Conservation (phyloP, 2,329 filamentous ascomycete species). For the Colletotrichum kahawae region DNA sequence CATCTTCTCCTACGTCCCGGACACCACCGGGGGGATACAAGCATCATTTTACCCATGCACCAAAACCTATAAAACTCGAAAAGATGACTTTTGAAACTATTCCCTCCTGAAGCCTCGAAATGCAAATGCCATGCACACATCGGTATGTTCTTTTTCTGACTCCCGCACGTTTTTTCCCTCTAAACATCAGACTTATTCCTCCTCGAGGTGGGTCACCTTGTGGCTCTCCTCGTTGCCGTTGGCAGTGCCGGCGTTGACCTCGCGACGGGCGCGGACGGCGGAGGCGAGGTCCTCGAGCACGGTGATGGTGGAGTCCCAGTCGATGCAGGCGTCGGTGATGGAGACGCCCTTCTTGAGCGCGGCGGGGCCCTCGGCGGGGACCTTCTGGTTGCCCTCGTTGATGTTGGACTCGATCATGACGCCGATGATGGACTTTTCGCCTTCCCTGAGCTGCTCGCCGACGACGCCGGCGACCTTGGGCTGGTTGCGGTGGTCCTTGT, state of each 20-base stretch:
- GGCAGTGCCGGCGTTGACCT: constrained; percentile 46
- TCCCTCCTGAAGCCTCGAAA: not conserved
- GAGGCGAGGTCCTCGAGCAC: constrained; percentile 85
- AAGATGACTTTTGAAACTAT: not conserved
- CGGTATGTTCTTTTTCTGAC: not conserved
- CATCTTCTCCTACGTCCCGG: not conserved
- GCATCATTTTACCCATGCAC: constrained; percentile 11
- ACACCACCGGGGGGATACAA: not conserved
- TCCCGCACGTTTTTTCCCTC: not conserved
- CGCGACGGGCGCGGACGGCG: constrained; percentile 79
- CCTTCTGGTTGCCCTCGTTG: constrained; percentile 88
- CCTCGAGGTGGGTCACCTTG: constrained; percentile 55
- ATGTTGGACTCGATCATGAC: constrained; percentile 99
- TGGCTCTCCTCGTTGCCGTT: constrained; percentile 32
- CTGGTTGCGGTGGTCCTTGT: constrained; percentile 97
- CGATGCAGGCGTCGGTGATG: constrained; percentile 95
- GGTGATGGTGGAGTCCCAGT: constrained; percentile 84
- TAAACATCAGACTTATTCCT: constrained; percentile 43
- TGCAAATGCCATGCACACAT: constrained; percentile 10
- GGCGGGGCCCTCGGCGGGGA: constrained; percentile 79
- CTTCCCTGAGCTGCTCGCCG: constrained; percentile 83
- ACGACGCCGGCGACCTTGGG: constrained; percentile 86
- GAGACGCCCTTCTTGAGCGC: constrained; percentile 87
- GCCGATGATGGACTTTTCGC: constrained; percentile 87
- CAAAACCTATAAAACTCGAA: not conserved